These are phyloP conservation scores for Cerioporus squamosus DNA, from an alignment of 1,284 basidiomycete genomes.

Conservation along the genomic window DNA sequence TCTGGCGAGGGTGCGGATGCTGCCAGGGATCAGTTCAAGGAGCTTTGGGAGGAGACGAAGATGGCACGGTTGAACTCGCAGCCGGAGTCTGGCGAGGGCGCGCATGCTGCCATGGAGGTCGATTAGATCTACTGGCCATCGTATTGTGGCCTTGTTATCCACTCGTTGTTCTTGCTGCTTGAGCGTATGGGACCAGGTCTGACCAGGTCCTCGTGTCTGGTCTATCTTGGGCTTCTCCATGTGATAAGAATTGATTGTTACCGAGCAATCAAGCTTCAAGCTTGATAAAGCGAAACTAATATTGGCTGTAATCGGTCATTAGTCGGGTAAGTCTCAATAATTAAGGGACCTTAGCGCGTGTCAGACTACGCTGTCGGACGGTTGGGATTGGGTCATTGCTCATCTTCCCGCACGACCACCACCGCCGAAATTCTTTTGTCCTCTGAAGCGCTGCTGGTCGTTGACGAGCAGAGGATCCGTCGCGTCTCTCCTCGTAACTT, in stretches of 20 bases:
- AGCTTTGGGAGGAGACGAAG: conserved; percentile 26
- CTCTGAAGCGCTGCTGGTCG: conserved; percentile 23
- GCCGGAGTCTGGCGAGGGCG: conserved; percentile 23
- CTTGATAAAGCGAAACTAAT: conserved; percentile 2
- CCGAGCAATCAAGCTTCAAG: conserved; percentile 2
- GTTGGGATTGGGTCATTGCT: conserved; percentile 7
- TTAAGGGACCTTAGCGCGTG: not conserved
- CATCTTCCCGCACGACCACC: conserved; percentile 23
- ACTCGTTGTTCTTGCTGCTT: not conserved
- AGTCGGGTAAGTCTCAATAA: conserved; percentile 2
- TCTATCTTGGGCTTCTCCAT: not conserved
- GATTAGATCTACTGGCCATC: conserved; percentile 3
- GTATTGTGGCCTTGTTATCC: conserved; percentile 5
- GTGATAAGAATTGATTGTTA: conserved; percentile 9
- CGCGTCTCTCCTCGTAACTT: conserved; percentile 47
- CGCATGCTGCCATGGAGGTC: conserved; percentile 29
- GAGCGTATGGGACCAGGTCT: conserved; percentile 7
- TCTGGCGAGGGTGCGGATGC: conserved; percentile 36
- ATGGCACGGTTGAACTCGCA: conserved; percentile 17
- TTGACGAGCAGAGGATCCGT: conserved; percentile 48
- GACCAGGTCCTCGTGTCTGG: too few relatives aligned
- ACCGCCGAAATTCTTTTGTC: conserved; percentile 21
- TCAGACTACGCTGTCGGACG: not conserved
- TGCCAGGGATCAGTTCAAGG: conserved; percentile 27
- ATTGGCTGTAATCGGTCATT: not conserved